Evolutionary conservation across 106 monocot genomes (phyloP).

Genomic region (Xerophyta viscosa): DNA sequence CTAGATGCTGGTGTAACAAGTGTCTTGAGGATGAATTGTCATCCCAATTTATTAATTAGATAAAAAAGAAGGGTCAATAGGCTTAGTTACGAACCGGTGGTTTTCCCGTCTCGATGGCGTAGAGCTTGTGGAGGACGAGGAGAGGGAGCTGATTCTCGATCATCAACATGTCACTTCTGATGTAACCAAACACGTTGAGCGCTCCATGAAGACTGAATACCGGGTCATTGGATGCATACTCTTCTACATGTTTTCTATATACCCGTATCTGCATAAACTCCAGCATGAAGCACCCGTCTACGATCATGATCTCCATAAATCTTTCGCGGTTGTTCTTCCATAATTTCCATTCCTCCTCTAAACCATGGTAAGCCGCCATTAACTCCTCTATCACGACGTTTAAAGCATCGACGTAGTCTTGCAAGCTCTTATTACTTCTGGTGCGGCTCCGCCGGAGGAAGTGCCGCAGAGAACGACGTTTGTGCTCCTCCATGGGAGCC

Average conservation of each 20-base stretch:
- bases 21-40: no score
- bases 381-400: slow-evolving; percentile 12
- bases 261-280: slow-evolving; percentile 40
- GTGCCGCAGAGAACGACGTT: slow-evolving; percentile 19
- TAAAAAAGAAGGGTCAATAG: no score
- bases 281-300: slow-evolving; percentile 61
- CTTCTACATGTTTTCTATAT: neutral
- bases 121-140: slow-evolving; percentile 46
- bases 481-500: slow-evolving; percentile 24
- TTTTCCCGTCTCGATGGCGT: slow-evolving; percentile 29
- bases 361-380: slow-evolving; percentile 10
- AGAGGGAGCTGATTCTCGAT: slow-evolving; percentile 91
- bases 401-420: no score
- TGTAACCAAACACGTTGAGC: slow-evolving; percentile 51
- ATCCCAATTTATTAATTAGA: no score
- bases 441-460: slow-evolving; percentile 8
- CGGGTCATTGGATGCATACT: slow-evolving; percentile 71
- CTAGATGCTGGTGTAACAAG: no score
- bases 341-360: slow-evolving; percentile 11
- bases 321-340: neutral
- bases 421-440: slow-evolving; percentile 5
- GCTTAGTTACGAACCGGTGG: no score
- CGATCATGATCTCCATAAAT: slow-evolving; percentile 48
- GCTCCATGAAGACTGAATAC: slow-evolving; percentile 83
- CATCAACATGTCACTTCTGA: slow-evolving; percentile 80